Evolutionary conservation across 371 early-diverging fungal species (phyloP).

Genomic region (Rhizopus stolonifer): DNA sequence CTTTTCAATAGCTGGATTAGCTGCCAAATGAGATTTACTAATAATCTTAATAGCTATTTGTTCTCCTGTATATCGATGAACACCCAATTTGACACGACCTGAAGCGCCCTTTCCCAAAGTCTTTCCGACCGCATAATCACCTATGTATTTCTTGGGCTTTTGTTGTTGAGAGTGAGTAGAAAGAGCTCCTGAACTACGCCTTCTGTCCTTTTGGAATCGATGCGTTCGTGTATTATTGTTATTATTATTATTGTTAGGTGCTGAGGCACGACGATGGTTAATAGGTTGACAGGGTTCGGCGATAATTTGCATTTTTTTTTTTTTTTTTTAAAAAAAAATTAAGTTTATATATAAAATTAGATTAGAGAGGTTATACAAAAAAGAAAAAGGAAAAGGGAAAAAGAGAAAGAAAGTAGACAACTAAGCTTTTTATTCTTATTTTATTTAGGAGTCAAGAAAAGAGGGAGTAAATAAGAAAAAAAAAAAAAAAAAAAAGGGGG

Average conservation of each 20-base stretch:
- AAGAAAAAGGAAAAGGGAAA: background rate
- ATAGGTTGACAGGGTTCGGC: slow-evolving; percentile 23
- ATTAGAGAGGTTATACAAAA: background rate
- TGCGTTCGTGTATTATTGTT: slow-evolving; percentile 29
- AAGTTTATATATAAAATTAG: background rate
- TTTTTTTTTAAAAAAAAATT: slow-evolving; percentile 1
- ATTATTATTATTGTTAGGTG: too few species aligned
- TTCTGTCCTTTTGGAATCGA: slow-evolving; percentile 34
- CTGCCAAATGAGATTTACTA: slow-evolving; percentile 46
- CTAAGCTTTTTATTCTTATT: too few species aligned
- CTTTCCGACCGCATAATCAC: slow-evolving; percentile 53
- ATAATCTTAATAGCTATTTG: slow-evolving; percentile 54
- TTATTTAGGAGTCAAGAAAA: background rate
- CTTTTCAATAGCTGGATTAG: slow-evolving; percentile 64
- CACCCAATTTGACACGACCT: slow-evolving; percentile 51
- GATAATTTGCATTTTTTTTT: slow-evolving; percentile 14
- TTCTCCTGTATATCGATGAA: slow-evolving; percentile 44
- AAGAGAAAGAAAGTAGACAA: background rate
- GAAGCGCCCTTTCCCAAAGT: slow-evolving; percentile 55
- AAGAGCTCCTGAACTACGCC: slow-evolving; percentile 44
- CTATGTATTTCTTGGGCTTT: slow-evolving; percentile 46
- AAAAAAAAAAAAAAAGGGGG: too few species aligned
- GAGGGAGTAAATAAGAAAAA: background rate
- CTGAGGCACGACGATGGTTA: slow-evolving; percentile 32
- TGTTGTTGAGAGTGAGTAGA: slow-evolving; percentile 33